Percentiles rank a stretch among this genome's conserved stretches.
phyloP scores from a whole-genome alignment of 805 yeast species.

The Ogataea naganishii region DNA sequence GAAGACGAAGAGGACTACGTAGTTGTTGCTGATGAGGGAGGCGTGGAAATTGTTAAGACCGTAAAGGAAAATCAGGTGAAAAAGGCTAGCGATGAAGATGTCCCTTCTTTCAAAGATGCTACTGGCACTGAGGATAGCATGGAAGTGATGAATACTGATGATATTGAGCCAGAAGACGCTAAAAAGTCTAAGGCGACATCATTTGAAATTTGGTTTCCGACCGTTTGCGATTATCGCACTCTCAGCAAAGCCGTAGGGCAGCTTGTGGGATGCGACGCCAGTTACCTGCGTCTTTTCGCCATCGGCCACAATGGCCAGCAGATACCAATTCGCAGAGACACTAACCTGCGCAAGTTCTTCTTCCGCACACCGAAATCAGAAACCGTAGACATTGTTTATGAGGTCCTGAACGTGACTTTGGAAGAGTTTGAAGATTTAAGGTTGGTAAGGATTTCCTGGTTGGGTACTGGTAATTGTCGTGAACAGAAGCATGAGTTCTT shows the following conservation, averaged over 20 bases:
- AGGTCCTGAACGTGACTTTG: slow-evolving; percentile 65
- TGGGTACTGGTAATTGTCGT: slow-evolving; percentile 62
- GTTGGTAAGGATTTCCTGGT: slow-evolving; percentile 59
- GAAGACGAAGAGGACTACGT: slow-evolving; percentile 44
- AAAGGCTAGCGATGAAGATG: slow-evolving; percentile 6
- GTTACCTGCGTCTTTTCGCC: slow-evolving; percentile 57
- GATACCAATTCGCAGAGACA: slow-evolving; percentile 35
- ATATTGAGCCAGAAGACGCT: slow-evolving; percentile 10
- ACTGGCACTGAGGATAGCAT: slow-evolving; percentile 7
- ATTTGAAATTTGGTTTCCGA: slow-evolving; percentile 64
- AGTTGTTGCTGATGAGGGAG: slow-evolving; percentile 25
- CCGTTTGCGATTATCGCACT: slow-evolving; percentile 46
- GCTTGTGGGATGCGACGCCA: slow-evolving; percentile 44
- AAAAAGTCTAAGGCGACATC: slow-evolving; percentile 8
- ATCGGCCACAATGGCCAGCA: slow-evolving; percentile 49
- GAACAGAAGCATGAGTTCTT: slow-evolving; percentile 62
- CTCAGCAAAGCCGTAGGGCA: slow-evolving; percentile 56
- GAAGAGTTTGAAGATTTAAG: slow-evolving; percentile 72
- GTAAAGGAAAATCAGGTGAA: slow-evolving; percentile 6
- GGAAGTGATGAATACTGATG: slow-evolving; percentile 6
- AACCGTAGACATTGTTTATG: slow-evolving; percentile 52
- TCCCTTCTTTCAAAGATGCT: slow-evolving; percentile 7
- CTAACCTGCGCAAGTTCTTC: slow-evolving; percentile 23
- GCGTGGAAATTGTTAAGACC: slow-evolving; percentile 3
- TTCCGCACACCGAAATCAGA: slow-evolving; percentile 37